phyloP scores from a whole-genome alignment of 2,329 filamentous ascomycete genomes.

The Apiospora pterosperma region DNA sequence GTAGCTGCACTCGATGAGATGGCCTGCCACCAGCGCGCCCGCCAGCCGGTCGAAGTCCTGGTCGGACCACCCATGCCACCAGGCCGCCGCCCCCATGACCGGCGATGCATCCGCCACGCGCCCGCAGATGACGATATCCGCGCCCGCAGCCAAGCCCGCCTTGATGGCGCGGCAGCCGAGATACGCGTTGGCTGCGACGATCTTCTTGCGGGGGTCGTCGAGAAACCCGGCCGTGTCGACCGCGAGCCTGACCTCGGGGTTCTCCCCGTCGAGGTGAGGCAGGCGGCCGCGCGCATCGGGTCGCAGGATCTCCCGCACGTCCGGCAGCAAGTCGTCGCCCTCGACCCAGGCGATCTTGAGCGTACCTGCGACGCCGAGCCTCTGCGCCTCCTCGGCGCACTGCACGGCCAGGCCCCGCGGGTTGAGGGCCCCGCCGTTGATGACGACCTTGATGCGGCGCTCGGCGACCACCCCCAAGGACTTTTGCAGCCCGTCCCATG shows the following conservation, averaged over 20 bases:
- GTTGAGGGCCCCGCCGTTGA: slow-evolving; percentile 53
- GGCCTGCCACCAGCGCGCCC: slow-evolving; percentile 46
- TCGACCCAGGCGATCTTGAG: slow-evolving; percentile 25
- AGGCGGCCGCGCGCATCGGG: slow-evolving; percentile 19
- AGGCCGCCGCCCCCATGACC: slow-evolving; percentile 53
- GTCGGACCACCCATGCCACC: slow-evolving; percentile 51
- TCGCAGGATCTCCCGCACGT: slow-evolving; percentile 16
- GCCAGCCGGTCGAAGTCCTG: slow-evolving; percentile 47
- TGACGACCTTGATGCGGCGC: slow-evolving; percentile 46
- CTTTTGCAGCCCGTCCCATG: slow-evolving; percentile 22
- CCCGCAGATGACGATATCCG: slow-evolving; percentile 47
- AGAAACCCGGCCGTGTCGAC: slow-evolving; percentile 32
- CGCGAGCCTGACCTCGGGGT: slow-evolving; percentile 34
- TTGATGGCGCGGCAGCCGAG: slow-evolving; percentile 47
- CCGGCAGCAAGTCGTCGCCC: slow-evolving; percentile 30
- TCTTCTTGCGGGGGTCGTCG: slow-evolving; percentile 24
- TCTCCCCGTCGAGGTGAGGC: slow-evolving; percentile 29
- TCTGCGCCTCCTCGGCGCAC: slow-evolving; percentile 40
- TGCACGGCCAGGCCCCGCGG: slow-evolving; percentile 51
- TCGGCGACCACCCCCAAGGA: slow-evolving; percentile 24
- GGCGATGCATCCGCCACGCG: slow-evolving; percentile 47
- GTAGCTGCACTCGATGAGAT: slow-evolving; percentile 51
- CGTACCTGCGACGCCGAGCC: slow-evolving; percentile 13
- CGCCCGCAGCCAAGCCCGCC: slow-evolving; percentile 36
- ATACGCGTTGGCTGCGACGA: slow-evolving; percentile 45